phyloP scores from a whole-genome alignment of 2,329 filamentous ascomycete species.

The Biscogniauxia sp. region DNA sequence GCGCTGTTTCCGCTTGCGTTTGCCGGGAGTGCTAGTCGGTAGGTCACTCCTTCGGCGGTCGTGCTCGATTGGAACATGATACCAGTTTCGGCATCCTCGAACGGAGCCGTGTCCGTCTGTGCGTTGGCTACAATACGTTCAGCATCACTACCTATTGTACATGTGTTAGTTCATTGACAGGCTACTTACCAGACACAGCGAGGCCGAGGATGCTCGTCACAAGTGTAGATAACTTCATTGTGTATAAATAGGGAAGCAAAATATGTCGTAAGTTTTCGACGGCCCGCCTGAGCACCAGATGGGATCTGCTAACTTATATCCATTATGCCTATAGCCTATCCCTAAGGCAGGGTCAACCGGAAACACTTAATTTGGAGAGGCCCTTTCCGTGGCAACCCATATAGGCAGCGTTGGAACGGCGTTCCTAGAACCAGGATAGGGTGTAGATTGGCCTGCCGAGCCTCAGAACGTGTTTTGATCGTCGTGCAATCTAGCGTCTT shows the following conservation, averaged over 20 bases:
- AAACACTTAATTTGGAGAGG: constrained; percentile 20
- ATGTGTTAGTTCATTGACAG: neutral
- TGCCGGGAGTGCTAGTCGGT: constrained; percentile 35
- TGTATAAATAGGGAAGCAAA: neutral
- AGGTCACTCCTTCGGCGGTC: constrained; percentile 33
- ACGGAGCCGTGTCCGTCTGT: constrained; percentile 35
- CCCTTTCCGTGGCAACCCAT: constrained; percentile 17
- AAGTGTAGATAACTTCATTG: constrained; percentile 31
- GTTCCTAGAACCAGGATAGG: constrained; percentile 8
- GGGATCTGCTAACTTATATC: constrained; percentile 14
- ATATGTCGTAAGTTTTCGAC: neutral
- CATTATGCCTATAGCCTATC: constrained; percentile 8
- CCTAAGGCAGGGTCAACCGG: constrained; percentile 14
- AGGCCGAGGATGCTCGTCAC: constrained; percentile 29
- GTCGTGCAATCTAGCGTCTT: constrained; percentile 5
- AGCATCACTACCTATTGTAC: constrained; percentile 10
- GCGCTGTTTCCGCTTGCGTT: constrained; percentile 26
- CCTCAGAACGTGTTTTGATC: constrained; percentile 15
- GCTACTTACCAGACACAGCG: constrained; percentile 30
- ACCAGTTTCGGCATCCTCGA: constrained; percentile 37
- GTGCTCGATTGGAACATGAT: constrained; percentile 44
- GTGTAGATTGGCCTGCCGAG: constrained; percentile 11
- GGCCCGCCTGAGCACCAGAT: neutral
- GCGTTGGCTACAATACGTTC: constrained; percentile 17
- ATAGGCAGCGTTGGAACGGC: constrained; percentile 12